Base-by-base conservation (phyloP, 306 rosid species). In the Sindora glabra region DNA sequence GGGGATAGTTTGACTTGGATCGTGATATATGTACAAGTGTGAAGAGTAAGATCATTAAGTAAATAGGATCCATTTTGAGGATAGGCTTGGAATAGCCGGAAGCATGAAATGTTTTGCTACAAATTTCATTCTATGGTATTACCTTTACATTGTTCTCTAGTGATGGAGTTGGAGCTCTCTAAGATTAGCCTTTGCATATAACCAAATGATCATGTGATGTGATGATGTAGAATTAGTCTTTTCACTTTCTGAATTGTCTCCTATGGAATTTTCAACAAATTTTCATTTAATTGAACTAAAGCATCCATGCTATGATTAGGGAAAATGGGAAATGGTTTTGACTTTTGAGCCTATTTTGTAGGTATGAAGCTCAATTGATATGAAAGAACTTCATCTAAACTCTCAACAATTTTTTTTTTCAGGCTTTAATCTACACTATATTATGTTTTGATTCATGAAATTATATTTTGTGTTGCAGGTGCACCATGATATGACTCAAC, bases 401-500 rank as follows among this genome's bases (percentile, higher is more conserved):
- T 14, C 44, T 27, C 21, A 14, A 18, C 32, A 5, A 10, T 37
- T n/a, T n/a, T n/a, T n/a, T n/a, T n/a, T n/a, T n/a, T n/a, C n/a
- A n/a, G n/a, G n/a, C 44, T 10, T 38, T 38, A 10, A n/a, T 67
- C 11, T 27, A 37, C 52, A 46, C 10, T 47, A 2, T 29, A 29
- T 29, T 29, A 29, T 22, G 16, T 38, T 34, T 17, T 72, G 65
- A 30, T 69, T 24, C 10, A 40, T 51, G 55, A 23, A 22, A 64
- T 58, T 48, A 7, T 66, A 69, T 56, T 34, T 51, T 70, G 24
- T 46, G 30, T 48, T 66, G 13, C 79, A 94, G 99, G 95, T 77
- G 38, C 82, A 94, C 62, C 95, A 89, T 15, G 97, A 94, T 46
- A 94, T 94, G 99, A 82, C 53, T 63, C 81, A 82, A 54, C 94